Percentiles rank a stretch among this genome's conserved stretches.
phyloP scores from a whole-genome alignment of 306 rosid species.

The Pachyrhizus erosus region DNA sequence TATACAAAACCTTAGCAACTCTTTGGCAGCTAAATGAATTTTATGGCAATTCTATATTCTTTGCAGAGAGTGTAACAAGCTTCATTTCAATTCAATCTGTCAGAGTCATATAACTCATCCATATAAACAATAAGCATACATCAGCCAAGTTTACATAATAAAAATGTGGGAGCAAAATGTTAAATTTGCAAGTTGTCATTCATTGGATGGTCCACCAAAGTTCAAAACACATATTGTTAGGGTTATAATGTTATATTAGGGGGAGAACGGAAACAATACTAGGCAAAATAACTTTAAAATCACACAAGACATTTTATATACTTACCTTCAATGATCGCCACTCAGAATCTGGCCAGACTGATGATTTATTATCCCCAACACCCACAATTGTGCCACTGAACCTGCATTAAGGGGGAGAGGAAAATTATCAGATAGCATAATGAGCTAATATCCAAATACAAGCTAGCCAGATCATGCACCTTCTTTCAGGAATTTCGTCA shows the following conservation, averaged over 20 bases:
- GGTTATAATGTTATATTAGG: background rate
- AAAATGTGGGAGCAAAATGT: background rate
- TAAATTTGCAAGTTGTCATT: background rate
- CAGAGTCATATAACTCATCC: background rate
- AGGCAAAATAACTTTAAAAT: background rate
- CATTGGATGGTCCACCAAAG: background rate
- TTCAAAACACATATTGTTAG: background rate
- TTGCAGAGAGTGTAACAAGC: background rate
- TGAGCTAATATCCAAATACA: background rate
- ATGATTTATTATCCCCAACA: constrained; percentile 16
- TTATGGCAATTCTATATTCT: constrained; percentile 4
- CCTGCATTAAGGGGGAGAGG: constrained; percentile 1
- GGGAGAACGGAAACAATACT: background rate
- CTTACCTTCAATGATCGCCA: constrained; percentile 20
- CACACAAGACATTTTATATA: background rate
- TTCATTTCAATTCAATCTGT: background rate
- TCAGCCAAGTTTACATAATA: background rate
- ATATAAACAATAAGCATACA: background rate
- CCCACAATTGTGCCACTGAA: constrained; percentile 30
- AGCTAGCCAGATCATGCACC: constrained; percentile 18
- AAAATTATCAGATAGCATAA: background rate
- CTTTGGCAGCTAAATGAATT: background rate
- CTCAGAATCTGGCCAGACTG: background rate
- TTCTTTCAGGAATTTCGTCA: constrained; percentile 23
- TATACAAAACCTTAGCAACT: background rate